phyloP scores from a whole-genome alignment of 1,284 basidiomycete genomes.

The Ceratobasidium sp. region DNA sequence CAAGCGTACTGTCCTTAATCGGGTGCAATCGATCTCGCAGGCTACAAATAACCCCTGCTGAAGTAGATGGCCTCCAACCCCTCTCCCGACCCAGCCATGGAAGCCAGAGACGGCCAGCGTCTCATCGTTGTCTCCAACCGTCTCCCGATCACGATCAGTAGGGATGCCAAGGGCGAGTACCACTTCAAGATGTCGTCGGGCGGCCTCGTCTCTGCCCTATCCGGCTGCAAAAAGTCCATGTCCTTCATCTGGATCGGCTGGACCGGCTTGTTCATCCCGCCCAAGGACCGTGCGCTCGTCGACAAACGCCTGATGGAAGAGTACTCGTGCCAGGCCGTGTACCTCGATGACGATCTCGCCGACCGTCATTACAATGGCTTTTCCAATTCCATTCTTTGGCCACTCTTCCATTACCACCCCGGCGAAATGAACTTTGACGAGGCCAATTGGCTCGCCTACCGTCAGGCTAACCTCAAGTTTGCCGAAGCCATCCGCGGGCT shows the following conservation, averaged over 20 bases:
- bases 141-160: constrained; percentile 91
- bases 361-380: constrained; percentile 99
- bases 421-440: constrained; percentile 99
- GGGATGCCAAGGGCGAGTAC: constrained; percentile 88
- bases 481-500: constrained; percentile 88
- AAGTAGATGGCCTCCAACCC: constrained; percentile 38
- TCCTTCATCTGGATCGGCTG: constrained; percentile 97
- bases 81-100: constrained; percentile 50
- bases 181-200: constrained; percentile 98
- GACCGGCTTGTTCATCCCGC: constrained; percentile 91
- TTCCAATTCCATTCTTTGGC: constrained; percentile 99
- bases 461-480: constrained; percentile 96
- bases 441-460: constrained; percentile 97
- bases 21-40: constrained; percentile 38
- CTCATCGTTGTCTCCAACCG: constrained; percentile 98
- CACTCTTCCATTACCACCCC: constrained; percentile 98
- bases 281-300: constrained; percentile 85
- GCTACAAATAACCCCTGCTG: constrained; percentile 39
- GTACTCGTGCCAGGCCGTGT: constrained; percentile 97
- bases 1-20: constrained; percentile 35
- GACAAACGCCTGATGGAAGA: constrained; percentile 92
- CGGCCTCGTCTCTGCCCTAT: constrained; percentile 92
- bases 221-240: constrained; percentile 96
- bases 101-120: constrained; percentile 61
- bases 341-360: constrained; percentile 96